Evolutionary conservation across 345 rosid species (phyloP), one percentile per base, ranked within the genome.

Genomic region (Hibiscus trionum): DNA sequence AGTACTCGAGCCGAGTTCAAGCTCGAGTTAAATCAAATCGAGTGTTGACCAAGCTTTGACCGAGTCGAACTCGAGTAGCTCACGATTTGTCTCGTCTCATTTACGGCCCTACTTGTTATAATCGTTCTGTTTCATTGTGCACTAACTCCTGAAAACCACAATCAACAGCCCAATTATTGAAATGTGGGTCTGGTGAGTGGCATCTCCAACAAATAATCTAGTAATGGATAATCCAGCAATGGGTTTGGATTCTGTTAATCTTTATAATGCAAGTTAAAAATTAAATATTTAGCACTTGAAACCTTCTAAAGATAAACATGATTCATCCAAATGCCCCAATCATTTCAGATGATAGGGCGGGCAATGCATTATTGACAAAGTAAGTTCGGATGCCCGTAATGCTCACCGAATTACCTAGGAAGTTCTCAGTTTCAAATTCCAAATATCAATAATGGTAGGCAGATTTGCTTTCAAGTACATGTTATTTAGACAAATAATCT

Each of bases 401-500:
- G 24, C 24, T 44, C 47, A 44, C 47, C 4, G 4, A 44, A 44
- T 44, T 44, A 44, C 9, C 11, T 44, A 44, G 47, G 47, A 44
- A 17, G 14, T 42, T 61, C 15, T 24, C 8, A 50, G 2, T 50
- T 58, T 37, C 17, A 49, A n/a, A 50, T 2, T 52, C 56, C 58
- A 26, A 11, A 5, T 33, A 17, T 1, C 19, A 46, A 10, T 4
- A 16, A 71, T 71, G 53, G 19, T 57, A 56, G 19, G 4, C 10
- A 33, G 9, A 11, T 39, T 39, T 58, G 8, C 19, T 35, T 57
- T 16, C 56, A 59, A 71, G 33, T 37, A 42, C 4, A 19, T 17
- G 63, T 0, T 46, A 15, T 71, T 42, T 11, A 26, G 11, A 17
- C 26, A 55, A 57, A 71, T 71, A 69, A 69, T 69, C 78, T 79